Evolutionary conservation across 2,329 filamentous ascomycete genomes (phyloP).

Genomic region (Claviceps spartinae): DNA sequence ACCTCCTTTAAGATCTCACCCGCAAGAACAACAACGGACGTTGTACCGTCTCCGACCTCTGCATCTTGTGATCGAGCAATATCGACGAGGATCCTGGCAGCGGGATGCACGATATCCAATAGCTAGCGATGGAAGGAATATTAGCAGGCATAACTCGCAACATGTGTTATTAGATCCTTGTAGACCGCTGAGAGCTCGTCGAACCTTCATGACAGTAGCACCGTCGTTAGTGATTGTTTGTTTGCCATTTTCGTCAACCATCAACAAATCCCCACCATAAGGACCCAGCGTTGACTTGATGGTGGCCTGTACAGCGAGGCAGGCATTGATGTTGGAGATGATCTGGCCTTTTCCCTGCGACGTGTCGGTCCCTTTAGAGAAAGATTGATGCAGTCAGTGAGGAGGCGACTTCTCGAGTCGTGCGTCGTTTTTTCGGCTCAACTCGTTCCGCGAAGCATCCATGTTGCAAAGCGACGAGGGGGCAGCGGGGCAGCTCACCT

Average conservation of each 20-base stretch:
- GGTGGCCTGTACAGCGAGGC: slow-evolving; percentile 85
- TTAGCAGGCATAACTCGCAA: neutral
- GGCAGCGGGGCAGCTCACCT: slow-evolving; percentile 44
- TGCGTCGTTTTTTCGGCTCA: neutral
- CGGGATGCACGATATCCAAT: slow-evolving; percentile 95
- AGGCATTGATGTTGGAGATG: slow-evolving; percentile 96
- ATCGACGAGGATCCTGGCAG: slow-evolving; percentile 91
- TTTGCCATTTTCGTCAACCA: slow-evolving; percentile 88
- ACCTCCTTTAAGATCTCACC: slow-evolving; percentile 96
- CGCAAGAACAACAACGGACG: slow-evolving; percentile 92
- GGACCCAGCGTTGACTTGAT: slow-evolving; percentile 93
- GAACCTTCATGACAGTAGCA: slow-evolving; percentile 95
- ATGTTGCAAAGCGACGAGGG: slow-evolving; percentile 7
- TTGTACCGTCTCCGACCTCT: slow-evolving; percentile 96
- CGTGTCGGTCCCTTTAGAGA: slow-evolving; percentile 68
- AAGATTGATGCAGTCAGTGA: neutral
- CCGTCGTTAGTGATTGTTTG: slow-evolving; percentile 99
- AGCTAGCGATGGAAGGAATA: slow-evolving; percentile 39
- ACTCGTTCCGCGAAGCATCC: neutral
- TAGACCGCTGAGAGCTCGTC: neutral
- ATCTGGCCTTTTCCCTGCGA: slow-evolving; percentile 96
- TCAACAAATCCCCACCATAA: slow-evolving; percentile 89
- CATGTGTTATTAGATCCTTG: neutral
- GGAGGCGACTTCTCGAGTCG: neutral
- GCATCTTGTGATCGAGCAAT: slow-evolving; percentile 98